A percentile compares a stretch with the other conserved stretches of the same genome.
These are phyloP conservation scores for Urtica urens DNA, from an alignment of 306 rosid genomes.

Conservation along the genomic window DNA sequence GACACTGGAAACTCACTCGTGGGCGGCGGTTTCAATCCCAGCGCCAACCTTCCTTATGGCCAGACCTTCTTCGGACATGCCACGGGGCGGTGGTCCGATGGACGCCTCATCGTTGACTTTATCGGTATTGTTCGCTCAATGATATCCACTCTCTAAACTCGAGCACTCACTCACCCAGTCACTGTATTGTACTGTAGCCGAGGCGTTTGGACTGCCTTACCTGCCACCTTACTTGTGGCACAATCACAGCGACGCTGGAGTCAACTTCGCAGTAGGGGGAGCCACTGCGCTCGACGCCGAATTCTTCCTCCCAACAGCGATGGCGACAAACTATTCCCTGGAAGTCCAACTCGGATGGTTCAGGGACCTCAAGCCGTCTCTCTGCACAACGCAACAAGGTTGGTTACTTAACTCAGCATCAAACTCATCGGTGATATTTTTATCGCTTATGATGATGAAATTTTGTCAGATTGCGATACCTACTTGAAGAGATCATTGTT, in stretches of 20 bases:
- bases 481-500: no score
- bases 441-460: no score
- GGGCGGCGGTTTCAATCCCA: slow-evolving; percentile 41
- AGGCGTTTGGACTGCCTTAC: slow-evolving; percentile 47
- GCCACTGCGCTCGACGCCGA: slow-evolving; percentile 51
- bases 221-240: slow-evolving; percentile 44
- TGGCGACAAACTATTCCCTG: no score
- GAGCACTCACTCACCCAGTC: no score
- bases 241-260: slow-evolving; percentile 25
- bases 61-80: slow-evolving; percentile 51
- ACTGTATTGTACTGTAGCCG: no score
- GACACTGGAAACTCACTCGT: slow-evolving; percentile 63
- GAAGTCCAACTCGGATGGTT: slow-evolving; percentile 70
- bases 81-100: slow-evolving; percentile 63
- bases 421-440: no score
- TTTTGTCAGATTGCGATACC: no score
- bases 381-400: slow-evolving; percentile 50
- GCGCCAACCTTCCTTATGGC: slow-evolving; percentile 61
- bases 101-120: slow-evolving; percentile 58
- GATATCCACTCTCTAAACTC: no score
- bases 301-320: no score
- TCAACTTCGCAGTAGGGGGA: slow-evolving; percentile 74
- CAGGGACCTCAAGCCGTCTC: slow-evolving; percentile 45
- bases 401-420: no score
- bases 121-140: no score